Conservation (phyloP, 441 rosid genomes). For the Gossypium laxum region DNA sequence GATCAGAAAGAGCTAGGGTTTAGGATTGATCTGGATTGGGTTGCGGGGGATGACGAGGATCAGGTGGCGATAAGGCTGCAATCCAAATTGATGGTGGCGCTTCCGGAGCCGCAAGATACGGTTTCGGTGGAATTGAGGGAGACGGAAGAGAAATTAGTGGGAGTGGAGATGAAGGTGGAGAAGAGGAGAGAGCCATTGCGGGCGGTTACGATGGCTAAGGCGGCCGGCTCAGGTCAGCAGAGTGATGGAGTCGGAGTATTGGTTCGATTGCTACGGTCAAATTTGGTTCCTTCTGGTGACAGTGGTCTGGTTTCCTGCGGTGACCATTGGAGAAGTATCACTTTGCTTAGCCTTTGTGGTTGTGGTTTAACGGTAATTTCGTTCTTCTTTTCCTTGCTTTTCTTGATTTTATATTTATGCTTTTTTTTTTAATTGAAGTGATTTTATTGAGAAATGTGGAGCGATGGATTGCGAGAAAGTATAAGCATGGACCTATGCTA, state of each 20-base stretch:
- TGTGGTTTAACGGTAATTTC: slow-evolving; percentile 56
- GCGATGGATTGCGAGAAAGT: background rate
- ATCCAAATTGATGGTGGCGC: slow-evolving; percentile 86
- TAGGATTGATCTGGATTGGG: slow-evolving; percentile 81
- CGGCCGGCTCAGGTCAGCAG: slow-evolving; percentile 70
- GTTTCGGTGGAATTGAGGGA: slow-evolving; percentile 49
- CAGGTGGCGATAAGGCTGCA: slow-evolving; percentile 71
- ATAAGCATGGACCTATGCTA: background rate
- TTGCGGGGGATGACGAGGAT: slow-evolving; percentile 79
- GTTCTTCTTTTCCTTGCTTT: background rate
- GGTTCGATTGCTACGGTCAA: slow-evolving; percentile 53
- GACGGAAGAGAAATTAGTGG: slow-evolving; percentile 31
- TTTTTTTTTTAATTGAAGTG: background rate
- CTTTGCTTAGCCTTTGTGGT: slow-evolving; percentile 58
- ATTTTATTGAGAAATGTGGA: background rate
- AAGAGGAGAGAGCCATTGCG: slow-evolving; percentile 71
- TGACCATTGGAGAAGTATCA: slow-evolving; percentile 73
- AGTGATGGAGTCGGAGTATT: slow-evolving; percentile 70
- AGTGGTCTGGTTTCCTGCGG: slow-evolving; percentile 32
- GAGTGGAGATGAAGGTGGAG: slow-evolving; percentile 59
- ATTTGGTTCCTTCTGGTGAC: slow-evolving; percentile 36
- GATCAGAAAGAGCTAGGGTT: slow-evolving; percentile 64
- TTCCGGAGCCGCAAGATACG: slow-evolving; percentile 71
- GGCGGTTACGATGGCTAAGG: slow-evolving; percentile 56
- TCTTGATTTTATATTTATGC: background rate